Percentiles rank a stretch among this genome's conserved stretches.
phyloP scores from a whole-genome alignment of 2,329 filamentous ascomycete genomes.

The Fusarium xylarioides region DNA sequence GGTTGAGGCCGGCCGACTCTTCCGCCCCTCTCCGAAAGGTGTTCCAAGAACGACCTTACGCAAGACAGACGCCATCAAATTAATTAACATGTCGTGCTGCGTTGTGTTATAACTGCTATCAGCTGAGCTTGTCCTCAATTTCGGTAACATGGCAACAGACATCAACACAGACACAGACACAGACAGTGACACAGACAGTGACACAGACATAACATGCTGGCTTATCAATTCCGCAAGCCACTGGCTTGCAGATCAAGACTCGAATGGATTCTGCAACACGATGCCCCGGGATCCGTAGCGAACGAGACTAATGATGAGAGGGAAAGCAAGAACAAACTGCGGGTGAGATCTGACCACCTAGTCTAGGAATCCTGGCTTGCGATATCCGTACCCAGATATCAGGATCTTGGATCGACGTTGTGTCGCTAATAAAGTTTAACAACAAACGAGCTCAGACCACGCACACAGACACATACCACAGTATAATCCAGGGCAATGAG shows the following conservation, averaged over 20 bases:
- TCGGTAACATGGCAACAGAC: background rate
- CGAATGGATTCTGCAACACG: background rate
- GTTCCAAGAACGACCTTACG: background rate
- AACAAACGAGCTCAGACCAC: background rate
- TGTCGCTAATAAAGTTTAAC: conserved; percentile 7
- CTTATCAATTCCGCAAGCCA: conserved; percentile 14
- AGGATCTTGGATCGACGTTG: conserved; percentile 9
- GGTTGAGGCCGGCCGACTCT: background rate
- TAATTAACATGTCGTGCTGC: background rate
- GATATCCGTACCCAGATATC: background rate
- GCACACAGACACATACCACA: background rate
- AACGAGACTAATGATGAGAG: background rate
- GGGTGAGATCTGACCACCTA: conserved; percentile 4
- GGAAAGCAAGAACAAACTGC: background rate
- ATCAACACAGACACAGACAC: background rate
- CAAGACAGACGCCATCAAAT: background rate
- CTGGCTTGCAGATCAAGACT: conserved; percentile 5
- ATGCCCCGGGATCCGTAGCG: background rate
- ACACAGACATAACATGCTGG: background rate
- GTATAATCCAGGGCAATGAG: background rate
- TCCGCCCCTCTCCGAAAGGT: background rate
- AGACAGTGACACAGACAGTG: background rate
- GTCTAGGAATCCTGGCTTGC: background rate
- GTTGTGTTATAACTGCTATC: background rate
- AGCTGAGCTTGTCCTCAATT: background rate